Percentiles rank a stretch among this genome's conserved stretches.
phyloP scores from a whole-genome alignment of 2,329 filamentous ascomycete genomes.

The Alternaria sp. region DNA sequence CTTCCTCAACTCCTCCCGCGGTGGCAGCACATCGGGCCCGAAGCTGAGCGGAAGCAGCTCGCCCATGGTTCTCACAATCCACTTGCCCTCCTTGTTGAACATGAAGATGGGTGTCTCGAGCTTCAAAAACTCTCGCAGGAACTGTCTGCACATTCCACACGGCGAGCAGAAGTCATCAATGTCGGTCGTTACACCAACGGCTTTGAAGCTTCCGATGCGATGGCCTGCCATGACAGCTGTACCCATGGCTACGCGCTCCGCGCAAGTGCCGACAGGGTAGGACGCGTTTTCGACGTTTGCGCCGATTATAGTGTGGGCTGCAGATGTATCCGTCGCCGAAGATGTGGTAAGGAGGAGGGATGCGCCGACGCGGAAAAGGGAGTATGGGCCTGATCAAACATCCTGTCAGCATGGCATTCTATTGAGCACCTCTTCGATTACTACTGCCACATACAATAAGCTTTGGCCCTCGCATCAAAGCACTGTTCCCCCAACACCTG shows the following conservation, averaged over 20 bases:
- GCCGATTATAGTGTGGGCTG: conserved; percentile 66
- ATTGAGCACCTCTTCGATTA: fast-evolving
- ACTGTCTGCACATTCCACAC: conserved; percentile 96
- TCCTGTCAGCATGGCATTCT: not conserved
- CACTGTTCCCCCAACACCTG: conserved; percentile 68
- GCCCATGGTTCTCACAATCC: conserved; percentile 72
- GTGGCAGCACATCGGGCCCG: conserved; percentile 59
- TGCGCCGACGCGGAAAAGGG: conserved; percentile 88
- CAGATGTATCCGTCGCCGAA: conserved; percentile 49
- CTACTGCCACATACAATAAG: conserved; percentile 73
- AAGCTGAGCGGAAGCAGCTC: conserved; percentile 65
- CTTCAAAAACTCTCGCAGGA: conserved; percentile 62
- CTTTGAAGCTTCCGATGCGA: conserved; percentile 60
- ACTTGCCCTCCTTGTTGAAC: conserved; percentile 85
- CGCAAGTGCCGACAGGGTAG: conserved; percentile 95
- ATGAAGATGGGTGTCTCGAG: conserved; percentile 78
- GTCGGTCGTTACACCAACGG: conserved; percentile 86
- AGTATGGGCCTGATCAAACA: conserved; percentile 73
- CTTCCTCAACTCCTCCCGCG: conserved; percentile 45
- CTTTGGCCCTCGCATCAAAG: conserved; percentile 74
- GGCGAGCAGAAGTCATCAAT: conserved; percentile 65
- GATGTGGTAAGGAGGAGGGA: conserved; percentile 66
- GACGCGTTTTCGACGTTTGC: conserved; percentile 85
- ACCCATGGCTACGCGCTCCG: conserved; percentile 85
- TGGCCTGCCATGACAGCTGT: conserved; percentile 74